Base-by-base conservation (phyloP, 2,329 filamentous ascomycete species). In the Penicillium sp. region DNA sequence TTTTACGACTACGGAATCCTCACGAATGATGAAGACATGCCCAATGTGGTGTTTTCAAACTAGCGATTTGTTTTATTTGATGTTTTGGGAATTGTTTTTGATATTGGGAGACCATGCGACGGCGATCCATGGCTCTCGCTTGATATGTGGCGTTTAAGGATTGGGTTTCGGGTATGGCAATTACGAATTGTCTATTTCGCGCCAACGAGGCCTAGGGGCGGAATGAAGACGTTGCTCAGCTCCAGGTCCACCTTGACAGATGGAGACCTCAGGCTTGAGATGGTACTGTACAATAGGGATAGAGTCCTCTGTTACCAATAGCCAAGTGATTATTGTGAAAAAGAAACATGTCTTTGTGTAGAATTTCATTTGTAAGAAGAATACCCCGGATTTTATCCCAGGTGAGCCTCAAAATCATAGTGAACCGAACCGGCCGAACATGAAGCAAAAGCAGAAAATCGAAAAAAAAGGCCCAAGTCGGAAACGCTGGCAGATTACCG, bases 1-100 rank as follows among this genome's bases (percentile, higher is more conserved):
- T 58, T 56, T 59, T 56, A 65, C 50, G 62, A 59, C 57, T 36
- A 44, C 46, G 44, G 51, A 52, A 55, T 47, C 43, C 34, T 52
- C 55, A 62, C 53, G 61, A 63, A 53, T 63, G 44, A 63, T 58
- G 61, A 63, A 56, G 49, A 53, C 49, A 62, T 57, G 50, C 47
- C 53, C 31, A 49, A 52, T 53, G 16, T 52, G 40, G 46, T 43
- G 38, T 43, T 50, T 42, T 32, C 22, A 38, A 52, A 31, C 47
- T 54, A 50, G 56, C 57, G 54, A 57, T 32, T 60, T 38, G 27
- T 22, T 43, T 51, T 49, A 48, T 38, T 52, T 51, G 39, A n/a
- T 47, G 49, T 36, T 59, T 43, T 44, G n/a, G 22, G 11, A 10
- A 24, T 27, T 40, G 43, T 46, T 48, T 52, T 46, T 21, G 40